Base-by-base conservation (phyloP, 345 rosid genomes). In the Dipteronia sinensis region DNA sequence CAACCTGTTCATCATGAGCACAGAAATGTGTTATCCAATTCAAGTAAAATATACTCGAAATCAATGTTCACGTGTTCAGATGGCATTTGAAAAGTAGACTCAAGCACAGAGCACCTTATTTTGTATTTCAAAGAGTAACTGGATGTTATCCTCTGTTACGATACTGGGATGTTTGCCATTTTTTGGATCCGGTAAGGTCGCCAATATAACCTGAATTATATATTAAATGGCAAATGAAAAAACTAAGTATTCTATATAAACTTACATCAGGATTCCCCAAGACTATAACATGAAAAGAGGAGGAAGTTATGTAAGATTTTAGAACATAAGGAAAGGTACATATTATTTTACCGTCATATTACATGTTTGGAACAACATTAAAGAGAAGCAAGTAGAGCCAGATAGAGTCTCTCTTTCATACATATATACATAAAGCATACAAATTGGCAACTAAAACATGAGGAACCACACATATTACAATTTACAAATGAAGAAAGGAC, bases 81-180 rank as follows among this genome's bases (percentile, higher is more conserved):
- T 20, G 66, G 59, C 23, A 53, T 78, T 75, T 42, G 49, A 79
- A 67, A 76, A 68, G 72, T 22, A 74, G 44, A 69, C 82, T 22
- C 51, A 69, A 42, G 78, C 44, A 75, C 58, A 65, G 40, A 49
- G 25, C 84, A 95, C 99, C 99, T 94, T 96, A 76, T 84, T 88
- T 86, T 96, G 99, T 77, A 96, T 84, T 72, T 94, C 98, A 88
- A 96, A 94, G 40, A 94, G 97, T 76, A 96, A 86, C 85, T 85
- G 88, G 80, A 94, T 91, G 82, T 96, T 92, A n/a, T 86, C 88
- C 63, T 94, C 95, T 59, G 94, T 91, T 78, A 96, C 83, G 67
- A 96, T 94, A 82, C 93, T 85, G 44, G 97, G 92, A 31, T 65
- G 81, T 74, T 78, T 85, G 67, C 91, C 95, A 78, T 72, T 81